A percentile compares a stretch with the other conserved stretches of the same genome.
These are phyloP conservation scores for Spencermartinsiella europaea DNA, from an alignment of 805 yeast species.

Conservation along the genomic window DNA sequence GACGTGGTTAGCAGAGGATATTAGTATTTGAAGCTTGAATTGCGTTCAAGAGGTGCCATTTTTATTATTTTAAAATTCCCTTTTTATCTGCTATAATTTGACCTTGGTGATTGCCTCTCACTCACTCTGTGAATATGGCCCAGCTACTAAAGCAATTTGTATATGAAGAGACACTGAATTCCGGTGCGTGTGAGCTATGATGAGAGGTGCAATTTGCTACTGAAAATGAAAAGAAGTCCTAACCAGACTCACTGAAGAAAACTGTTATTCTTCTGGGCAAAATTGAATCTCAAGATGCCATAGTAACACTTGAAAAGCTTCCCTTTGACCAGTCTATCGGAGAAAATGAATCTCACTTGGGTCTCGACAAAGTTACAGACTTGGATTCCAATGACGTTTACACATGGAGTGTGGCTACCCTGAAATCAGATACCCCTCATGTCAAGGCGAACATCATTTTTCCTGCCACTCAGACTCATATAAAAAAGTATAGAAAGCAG, in stretches of 20 bases:
- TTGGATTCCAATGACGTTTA: constrained; percentile 79
- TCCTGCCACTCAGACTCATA: constrained; percentile 87
- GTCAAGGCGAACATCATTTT: constrained; percentile 72
- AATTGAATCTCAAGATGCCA: constrained; percentile 57
- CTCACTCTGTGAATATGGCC: no score
- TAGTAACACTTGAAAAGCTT: constrained; percentile 67
- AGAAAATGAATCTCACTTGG: constrained; percentile 5
- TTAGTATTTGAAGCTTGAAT: no score
- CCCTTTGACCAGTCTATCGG: constrained; percentile 40
- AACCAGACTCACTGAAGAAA: constrained; percentile 59
- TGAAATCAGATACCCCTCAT: constrained; percentile 46
- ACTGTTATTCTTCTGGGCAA: constrained; percentile 61
- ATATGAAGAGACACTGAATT: constrained; percentile 42
- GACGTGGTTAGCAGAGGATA: no score
- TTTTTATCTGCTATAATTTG: no score
- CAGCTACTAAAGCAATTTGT: constrained; percentile 18
- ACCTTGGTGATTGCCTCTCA: no score
- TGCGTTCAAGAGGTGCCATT: no score
- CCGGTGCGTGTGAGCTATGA: constrained; percentile 8
- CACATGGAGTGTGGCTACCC: constrained; percentile 64
- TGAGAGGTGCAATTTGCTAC: background rate
- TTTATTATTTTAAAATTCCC: no score
- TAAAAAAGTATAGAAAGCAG: constrained; percentile 66
- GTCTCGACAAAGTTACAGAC: constrained; percentile 26
- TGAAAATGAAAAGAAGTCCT: background rate